Conservation (phyloP, 306 rosid species). For the Vachellia pachyceras region DNA sequence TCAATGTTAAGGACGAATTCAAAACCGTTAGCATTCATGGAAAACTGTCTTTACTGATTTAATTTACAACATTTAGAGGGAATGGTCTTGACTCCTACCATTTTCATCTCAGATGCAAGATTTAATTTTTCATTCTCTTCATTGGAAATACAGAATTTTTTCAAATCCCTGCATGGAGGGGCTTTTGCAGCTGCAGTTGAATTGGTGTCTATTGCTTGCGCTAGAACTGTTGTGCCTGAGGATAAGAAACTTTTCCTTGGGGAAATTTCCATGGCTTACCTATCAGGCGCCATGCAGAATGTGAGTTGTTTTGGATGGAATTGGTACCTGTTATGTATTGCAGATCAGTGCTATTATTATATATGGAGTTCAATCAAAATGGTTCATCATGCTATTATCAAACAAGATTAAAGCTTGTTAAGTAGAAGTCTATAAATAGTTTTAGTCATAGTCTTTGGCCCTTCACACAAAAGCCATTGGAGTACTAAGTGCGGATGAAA, state of each 20-base stretch:
- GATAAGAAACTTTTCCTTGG: conserved; percentile 51
- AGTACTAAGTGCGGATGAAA: background rate
- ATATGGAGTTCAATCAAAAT: conserved; percentile 15
- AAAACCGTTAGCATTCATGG: background rate
- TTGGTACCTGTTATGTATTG: conserved; percentile 7
- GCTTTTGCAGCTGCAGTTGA: conserved; percentile 39
- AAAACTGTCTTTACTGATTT: background rate
- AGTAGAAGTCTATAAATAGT: background rate
- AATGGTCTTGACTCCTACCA: background rate
- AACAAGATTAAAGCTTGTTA: background rate
- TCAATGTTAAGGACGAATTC: background rate
- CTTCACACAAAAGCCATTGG: background rate
- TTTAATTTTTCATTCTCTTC: conserved; percentile 1
- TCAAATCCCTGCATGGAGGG: conserved; percentile 44
- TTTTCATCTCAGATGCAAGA: background rate
- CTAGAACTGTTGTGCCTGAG: conserved; percentile 48
- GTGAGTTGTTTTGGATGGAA: conserved; percentile 38
- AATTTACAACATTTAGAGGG: background rate
- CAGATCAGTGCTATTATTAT: background rate
- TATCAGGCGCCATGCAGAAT: conserved; percentile 41
- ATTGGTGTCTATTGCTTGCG: conserved; percentile 41
- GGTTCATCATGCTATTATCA: background rate
- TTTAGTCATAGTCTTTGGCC: background rate
- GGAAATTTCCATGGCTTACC: conserved; percentile 46
- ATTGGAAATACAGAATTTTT: conserved; percentile 40